Base-by-base conservation (phyloP, 2,329 filamentous ascomycete genomes). In the Curvularia eragrostidis region DNA sequence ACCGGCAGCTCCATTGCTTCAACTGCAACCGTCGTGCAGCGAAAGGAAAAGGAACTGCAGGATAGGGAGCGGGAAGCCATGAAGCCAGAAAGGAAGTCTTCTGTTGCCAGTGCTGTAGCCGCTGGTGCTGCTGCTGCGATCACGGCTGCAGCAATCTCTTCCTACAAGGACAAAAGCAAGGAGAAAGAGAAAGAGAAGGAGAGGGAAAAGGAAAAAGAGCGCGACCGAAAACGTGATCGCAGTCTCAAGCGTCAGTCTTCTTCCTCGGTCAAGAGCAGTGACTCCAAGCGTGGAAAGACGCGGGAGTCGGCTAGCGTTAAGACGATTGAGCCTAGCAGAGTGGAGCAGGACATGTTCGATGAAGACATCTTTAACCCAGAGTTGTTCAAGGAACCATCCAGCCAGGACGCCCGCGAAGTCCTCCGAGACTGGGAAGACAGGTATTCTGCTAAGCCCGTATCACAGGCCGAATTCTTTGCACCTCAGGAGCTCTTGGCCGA, bases 401-500 rank as follows among this genome's bases (percentile, higher is more conserved):
- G 52, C n/a, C 52, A 73, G 21, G 72, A 75, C n/a, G 75, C 78
- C 4, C 69, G 71, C 7, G 76, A 79, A 28, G 72, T 83, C 13
- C 69, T 81, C 26, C 66, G 76, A 42, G 80, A 82, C 23, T 74
- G 76, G 61, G 75, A 81, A 53, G 69, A 78, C 12, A 73, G 75
- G 36, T 81, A 81, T 63, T 76, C 70, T 26, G 67, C 73, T 9
- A 70, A 71, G 36, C 70, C 74, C 9, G 70, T 75, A 9, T 76
- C 75, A 7, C 78, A 80, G 63, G 80, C 79, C 1, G 79, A 80
- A 3, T 82, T 83, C 71, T 83, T 82, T 53, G 76, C 78, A 10
- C 80, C 80, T 1, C 73, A 74, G 43, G 79, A 81, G 47, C 75
- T 82, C 7, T 62, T 73, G 15, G 71, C 80, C 38, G 66, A 77